Percentiles rank a stretch among this genome's conserved stretches.
phyloP scores from a whole-genome alignment of 371 early-diverging fungal genomes.

The Dichotomocladium elegans region DNA sequence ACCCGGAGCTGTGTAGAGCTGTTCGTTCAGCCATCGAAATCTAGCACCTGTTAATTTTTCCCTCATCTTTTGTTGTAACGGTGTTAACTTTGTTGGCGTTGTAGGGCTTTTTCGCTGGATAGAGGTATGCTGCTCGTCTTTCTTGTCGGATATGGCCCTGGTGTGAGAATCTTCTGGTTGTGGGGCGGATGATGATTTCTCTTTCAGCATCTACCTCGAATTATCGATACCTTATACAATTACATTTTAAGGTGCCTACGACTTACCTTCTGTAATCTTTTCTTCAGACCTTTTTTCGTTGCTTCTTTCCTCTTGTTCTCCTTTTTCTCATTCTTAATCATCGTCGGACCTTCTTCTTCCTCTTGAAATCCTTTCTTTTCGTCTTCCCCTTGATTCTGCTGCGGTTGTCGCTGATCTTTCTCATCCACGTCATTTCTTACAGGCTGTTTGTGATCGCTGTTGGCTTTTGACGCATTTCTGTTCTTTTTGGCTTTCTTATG shows the following conservation, averaged over 20 bases:
- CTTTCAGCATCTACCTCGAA: background rate
- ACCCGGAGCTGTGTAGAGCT: constrained; percentile 87
- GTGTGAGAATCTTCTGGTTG: background rate
- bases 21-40: constrained; percentile 95
- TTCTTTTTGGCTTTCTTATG: background rate
- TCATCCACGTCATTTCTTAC: too few relatives aligned
- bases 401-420: background rate
- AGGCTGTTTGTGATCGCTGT: background rate
- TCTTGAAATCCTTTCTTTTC: background rate
- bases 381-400: background rate
- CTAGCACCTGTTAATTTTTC: constrained; percentile 82
- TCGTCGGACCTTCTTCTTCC: background rate
- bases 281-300: constrained; percentile 4
- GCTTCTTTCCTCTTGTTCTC: background rate
- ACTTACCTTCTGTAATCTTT: constrained; percentile 24
- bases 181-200: background rate
- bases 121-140: background rate
- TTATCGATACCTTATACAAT: background rate
- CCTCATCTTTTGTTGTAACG: constrained; percentile 80
- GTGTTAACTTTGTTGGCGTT: background rate
- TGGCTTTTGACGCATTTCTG: background rate
- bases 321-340: background rate
- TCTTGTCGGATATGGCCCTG: background rate
- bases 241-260: background rate
- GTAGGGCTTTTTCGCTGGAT: background rate